Evolutionary conservation across 371 early-diverging fungal genomes (phyloP).

Genomic region (Saksenaea oblongispora): DNA sequence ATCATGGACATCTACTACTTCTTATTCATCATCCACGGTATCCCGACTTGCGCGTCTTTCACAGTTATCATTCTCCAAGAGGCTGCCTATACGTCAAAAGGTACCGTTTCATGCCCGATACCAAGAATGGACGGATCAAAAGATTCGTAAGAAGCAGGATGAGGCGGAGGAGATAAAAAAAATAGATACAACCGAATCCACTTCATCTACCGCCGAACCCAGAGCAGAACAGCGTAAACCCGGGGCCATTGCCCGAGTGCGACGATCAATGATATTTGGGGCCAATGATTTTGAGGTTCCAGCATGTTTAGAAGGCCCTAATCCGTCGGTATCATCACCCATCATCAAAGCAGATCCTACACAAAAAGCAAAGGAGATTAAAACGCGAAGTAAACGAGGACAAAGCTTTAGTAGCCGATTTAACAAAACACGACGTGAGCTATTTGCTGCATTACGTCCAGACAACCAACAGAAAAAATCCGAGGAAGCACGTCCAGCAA

Average conservation of each 20-base stretch:
- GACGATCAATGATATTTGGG: neutral
- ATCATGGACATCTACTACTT: constrained; percentile 4
- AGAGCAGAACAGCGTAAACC: neutral
- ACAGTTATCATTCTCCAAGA: constrained; percentile 19
- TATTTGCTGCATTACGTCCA: neutral
- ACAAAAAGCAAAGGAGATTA: neutral
- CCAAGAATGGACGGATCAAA: constrained; percentile 37
- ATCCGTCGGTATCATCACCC: constrained; percentile 1
- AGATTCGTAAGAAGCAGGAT: neutral
- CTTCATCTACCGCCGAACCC: neutral
- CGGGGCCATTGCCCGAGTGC: neutral
- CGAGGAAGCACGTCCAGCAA: constrained; percentile 1
- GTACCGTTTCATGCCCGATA: constrained; percentile 37
- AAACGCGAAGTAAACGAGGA: neutral
- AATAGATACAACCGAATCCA: neutral
- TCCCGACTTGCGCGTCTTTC: constrained; percentile 13
- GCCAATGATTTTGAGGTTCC: neutral
- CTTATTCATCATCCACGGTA: constrained; percentile 3
- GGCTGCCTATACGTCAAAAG: constrained; percentile 21
- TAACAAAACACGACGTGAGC: neutral
- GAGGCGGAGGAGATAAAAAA: neutral
- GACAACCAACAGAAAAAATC: neutral
- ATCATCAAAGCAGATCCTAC: neutral
- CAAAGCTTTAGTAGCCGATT: constrained; percentile 3
- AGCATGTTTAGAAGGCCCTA: neutral